Evolutionary conservation across 176 grass and related monocot species (phyloP).

Genomic region (Carex myosuroides): DNA sequence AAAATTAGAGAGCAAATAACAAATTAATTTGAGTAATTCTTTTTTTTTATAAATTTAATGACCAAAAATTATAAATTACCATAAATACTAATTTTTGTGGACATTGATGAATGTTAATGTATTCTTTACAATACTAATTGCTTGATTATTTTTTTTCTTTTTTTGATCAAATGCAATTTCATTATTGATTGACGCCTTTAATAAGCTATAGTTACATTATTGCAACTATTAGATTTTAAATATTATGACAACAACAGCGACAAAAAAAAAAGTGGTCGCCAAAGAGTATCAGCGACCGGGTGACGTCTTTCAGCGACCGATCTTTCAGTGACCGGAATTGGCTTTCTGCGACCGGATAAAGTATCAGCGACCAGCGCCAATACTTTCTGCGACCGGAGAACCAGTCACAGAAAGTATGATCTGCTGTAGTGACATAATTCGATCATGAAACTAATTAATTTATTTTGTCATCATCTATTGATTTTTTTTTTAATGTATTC

Average conservation of each 20-base stretch:
- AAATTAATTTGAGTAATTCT: not conserved
- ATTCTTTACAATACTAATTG: not conserved
- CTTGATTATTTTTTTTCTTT: not conserved
- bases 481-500: too few species aligned
- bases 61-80: not conserved
- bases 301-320: too few species aligned
- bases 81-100: not conserved
- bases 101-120: not conserved
- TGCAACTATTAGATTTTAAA: not conserved
- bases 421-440: too few species aligned
- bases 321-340: too few species aligned
- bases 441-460: too few species aligned
- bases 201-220: not conserved
- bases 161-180: not conserved
- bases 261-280: too few species aligned
- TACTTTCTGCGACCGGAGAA: too few species aligned
- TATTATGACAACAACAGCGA: not conserved
- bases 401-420: too few species aligned
- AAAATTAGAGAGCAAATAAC: not conserved
- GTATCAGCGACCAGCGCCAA: too few species aligned
- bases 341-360: too few species aligned
- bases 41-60: not conserved
- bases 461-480: too few species aligned
- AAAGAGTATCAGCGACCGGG: too few species aligned
- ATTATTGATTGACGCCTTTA: not conserved